These are phyloP conservation scores for Termitomyces sp. DNA, from an alignment of 768 basidiomycete species.

Conservation along the genomic window DNA sequence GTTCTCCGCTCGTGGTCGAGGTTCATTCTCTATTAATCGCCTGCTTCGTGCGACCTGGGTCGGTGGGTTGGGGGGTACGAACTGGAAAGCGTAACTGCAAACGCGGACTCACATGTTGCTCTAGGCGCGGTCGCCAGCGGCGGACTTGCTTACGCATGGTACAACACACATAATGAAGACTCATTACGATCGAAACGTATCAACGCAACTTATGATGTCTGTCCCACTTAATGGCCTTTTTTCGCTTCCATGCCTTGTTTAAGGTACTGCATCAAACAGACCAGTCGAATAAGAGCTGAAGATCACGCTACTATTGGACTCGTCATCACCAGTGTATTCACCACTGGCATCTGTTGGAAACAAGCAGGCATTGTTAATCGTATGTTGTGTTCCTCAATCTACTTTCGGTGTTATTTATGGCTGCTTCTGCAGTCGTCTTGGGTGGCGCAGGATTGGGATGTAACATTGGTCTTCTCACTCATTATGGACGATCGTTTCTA, in stretches of 20 bases:
- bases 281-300: conserved; percentile 51
- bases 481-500: conserved; percentile 45
- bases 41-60: conserved; percentile 70
- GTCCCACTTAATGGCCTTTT: conserved; percentile 3
- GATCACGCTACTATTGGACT: conserved; percentile 76
- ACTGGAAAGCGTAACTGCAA: neutral
- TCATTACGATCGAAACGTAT: conserved; percentile 44
- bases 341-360: conserved; percentile 71
- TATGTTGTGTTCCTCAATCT: conserved; percentile 23
- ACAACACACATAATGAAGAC: conserved; percentile 45
- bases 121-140: conserved; percentile 48
- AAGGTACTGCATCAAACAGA: conserved; percentile 28
- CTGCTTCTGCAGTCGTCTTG: conserved; percentile 46
- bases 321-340: conserved; percentile 54
- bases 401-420: neutral
- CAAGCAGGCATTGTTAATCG: conserved; percentile 55
- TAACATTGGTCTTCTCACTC: conserved; percentile 50
- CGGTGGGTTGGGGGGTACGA: conserved; percentile 54
- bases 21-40: conserved; percentile 52
- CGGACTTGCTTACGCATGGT: conserved; percentile 54
- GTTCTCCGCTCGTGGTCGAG: conserved; percentile 47
- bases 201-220: conserved; percentile 53
- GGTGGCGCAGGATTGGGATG: conserved; percentile 70
- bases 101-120: neutral
- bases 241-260: neutral